Base-by-base conservation (phyloP, 2,329 filamentous ascomycete genomes). In the Penicillium hesseltinei region DNA sequence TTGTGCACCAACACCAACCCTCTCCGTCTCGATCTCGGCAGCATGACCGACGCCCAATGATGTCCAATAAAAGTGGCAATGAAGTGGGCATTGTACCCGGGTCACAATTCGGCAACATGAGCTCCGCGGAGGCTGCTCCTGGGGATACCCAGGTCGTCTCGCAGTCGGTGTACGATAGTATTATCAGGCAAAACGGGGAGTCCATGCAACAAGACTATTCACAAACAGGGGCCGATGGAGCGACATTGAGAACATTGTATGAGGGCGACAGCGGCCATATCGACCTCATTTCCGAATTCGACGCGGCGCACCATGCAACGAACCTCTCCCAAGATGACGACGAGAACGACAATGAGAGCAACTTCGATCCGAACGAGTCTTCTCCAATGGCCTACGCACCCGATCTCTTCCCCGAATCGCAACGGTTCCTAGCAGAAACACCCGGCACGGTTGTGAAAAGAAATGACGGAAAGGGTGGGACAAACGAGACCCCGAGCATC, bases 251-350 rank as follows among this genome's bases (percentile, higher is more conserved):
- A 57, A 77, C 76, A 2, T 58, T 76, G 15, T 63, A 72, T 33
- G 75, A 77, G 59, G 77, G 75, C 0, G 77, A 78, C 52, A 73
- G 70, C 53, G 77, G 75, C 4, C 75, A 78, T 67, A 66, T 79
- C 46, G 73, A 80, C 58, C 59, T 80, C 17, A 60, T 78, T 25
- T 71, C 74, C 11, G 74, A 71, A 38, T 72, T 78, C 40, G 72
- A 72, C 15, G 64, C 66, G 29, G 60, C 64, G 23, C 67, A 63
- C 42, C 58, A 61, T 8, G 62, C 61, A 40, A 47, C 51, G 31
- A 62, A 60, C 17, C 62, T 66, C 40, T 64, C 62, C 83, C 60
- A 91, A 83, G 54, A 91, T 77, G 29, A 69, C 56, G 71, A 75
- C 49, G 73, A 76, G n/a, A 69, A 70, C 55, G 71, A 75, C 44